Conservation (phyloP, 2,329 filamentous ascomycete genomes). For the Penicillium sp. region DNA sequence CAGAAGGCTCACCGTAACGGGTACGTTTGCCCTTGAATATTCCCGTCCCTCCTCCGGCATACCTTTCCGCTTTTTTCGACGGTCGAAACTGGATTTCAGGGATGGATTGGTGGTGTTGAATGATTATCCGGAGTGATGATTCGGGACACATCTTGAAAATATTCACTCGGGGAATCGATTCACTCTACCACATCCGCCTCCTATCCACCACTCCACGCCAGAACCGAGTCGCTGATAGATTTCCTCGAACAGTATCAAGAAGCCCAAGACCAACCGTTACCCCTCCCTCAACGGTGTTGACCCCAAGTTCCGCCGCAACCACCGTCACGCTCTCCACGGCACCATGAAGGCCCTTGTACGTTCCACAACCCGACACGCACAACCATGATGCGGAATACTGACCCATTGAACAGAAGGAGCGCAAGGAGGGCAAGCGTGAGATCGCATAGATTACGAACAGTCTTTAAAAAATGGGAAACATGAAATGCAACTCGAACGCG, state of each 20-base stretch:
- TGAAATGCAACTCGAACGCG: constrained; percentile 33
- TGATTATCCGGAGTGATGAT: background rate
- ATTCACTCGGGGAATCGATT: constrained; percentile 3
- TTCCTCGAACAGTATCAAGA: constrained; percentile 81
- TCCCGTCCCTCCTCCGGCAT: constrained; percentile 5
- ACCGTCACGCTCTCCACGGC: constrained; percentile 99
- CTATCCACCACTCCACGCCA: constrained; percentile 1
- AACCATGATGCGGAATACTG: constrained; percentile 25
- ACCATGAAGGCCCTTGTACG: constrained; percentile 96
- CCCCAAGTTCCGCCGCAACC: constrained; percentile 99
- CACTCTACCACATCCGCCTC: constrained; percentile 1
- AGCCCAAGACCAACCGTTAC: constrained; percentile 99
- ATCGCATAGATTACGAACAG: constrained; percentile 63
- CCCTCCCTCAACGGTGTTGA: constrained; percentile 98
- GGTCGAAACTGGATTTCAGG: background rate
- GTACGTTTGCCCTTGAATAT: constrained; percentile 58
- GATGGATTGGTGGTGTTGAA: background rate
- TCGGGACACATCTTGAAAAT: constrained; percentile 4
- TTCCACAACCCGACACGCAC: constrained; percentile 26
- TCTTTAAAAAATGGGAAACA: constrained; percentile 34
- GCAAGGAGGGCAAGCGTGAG: constrained; percentile 93
- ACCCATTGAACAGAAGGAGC: constrained; percentile 76
- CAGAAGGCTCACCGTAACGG: constrained; percentile 99
- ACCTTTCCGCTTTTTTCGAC: background rate
- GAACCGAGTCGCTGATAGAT: constrained; percentile 25